These are phyloP conservation scores for Rhizopogon vesiculosus DNA, from an alignment of 768 basidiomycete species.

Conservation along the genomic window DNA sequence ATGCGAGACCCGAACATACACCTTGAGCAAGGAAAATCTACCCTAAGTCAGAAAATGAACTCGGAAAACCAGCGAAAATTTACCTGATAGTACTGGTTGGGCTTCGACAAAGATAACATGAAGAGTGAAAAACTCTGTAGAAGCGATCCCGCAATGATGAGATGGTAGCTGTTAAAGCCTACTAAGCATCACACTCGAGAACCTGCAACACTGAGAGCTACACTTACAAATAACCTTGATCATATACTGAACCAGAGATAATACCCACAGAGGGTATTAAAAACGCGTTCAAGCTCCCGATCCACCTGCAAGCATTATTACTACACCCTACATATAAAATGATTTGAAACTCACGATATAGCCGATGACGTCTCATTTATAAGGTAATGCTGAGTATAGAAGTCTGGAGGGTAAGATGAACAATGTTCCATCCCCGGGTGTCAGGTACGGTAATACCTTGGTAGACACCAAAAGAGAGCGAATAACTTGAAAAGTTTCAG, in stretches of 20 bases:
- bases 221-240: slow-evolving; percentile 48
- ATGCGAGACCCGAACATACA: slow-evolving; percentile 34
- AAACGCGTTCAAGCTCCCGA: slow-evolving; percentile 48
- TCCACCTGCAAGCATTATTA: slow-evolving; percentile 23
- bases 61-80: background rate
- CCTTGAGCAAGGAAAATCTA: slow-evolving; percentile 45
- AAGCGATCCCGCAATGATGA: slow-evolving; percentile 40
- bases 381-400: slow-evolving; percentile 33
- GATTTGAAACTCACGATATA: slow-evolving; percentile 29
- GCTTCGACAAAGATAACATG: slow-evolving; percentile 39
- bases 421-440: background rate
- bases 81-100: slow-evolving; percentile 34
- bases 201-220: background rate
- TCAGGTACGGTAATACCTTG: slow-evolving; percentile 25
- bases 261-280: slow-evolving; percentile 40
- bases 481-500: slow-evolving; percentile 19
- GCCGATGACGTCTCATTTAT: slow-evolving; percentile 31
- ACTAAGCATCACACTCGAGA: background rate
- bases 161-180: slow-evolving; percentile 29
- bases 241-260: slow-evolving; percentile 44
- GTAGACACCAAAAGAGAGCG: slow-evolving; percentile 38
- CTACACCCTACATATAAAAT: too few relatives aligned
- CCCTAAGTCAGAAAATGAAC: background rate
- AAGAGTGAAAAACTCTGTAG: slow-evolving; percentile 38
- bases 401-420: slow-evolving; percentile 23